Evolutionary conservation across 2,329 filamentous ascomycete genomes (phyloP).

Genomic region (Colletotrichum filicis): DNA sequence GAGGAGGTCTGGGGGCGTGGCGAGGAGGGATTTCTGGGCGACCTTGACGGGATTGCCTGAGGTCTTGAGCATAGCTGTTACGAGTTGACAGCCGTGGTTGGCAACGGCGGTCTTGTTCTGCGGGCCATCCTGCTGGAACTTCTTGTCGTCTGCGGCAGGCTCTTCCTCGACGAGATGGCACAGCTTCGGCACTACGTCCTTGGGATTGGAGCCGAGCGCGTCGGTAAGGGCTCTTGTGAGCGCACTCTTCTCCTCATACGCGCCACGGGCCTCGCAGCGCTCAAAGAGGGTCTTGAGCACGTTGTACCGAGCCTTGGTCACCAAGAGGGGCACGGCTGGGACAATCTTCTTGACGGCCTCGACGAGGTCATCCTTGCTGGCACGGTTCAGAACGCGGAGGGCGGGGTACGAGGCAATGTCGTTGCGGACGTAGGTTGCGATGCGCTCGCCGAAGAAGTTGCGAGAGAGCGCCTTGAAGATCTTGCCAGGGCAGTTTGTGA

Average conservation of each 20-base stretch:
- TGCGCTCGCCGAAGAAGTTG: constrained; percentile 81
- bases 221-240: constrained; percentile 60
- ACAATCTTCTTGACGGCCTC: constrained; percentile 77
- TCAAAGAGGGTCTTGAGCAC: constrained; percentile 87
- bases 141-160: constrained; percentile 45
- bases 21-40: constrained; percentile 77
- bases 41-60: constrained; percentile 75
- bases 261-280: constrained; percentile 77
- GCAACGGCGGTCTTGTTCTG: constrained; percentile 68
- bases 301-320: constrained; percentile 80
- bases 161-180: constrained; percentile 54
- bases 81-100: constrained; percentile 83
- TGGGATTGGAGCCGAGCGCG: constrained; percentile 59
- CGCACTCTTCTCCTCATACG: constrained; percentile 61
- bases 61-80: constrained; percentile 81
- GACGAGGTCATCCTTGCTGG: constrained; percentile 87
- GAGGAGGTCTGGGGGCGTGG: constrained; percentile 65
- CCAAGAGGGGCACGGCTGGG: constrained; percentile 77
- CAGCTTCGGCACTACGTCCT: constrained; percentile 60
- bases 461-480: constrained; percentile 90
- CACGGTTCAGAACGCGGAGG: constrained; percentile 81
- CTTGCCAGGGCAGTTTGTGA: constrained; percentile 84
- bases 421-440: constrained; percentile 85
- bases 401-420: constrained; percentile 91
- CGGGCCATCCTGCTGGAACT: constrained; percentile 47